Evolutionary conservation across 768 basidiomycete genomes (phyloP), one percentile per base, ranked within the genome.

Genomic region (Amanita muscaria): DNA sequence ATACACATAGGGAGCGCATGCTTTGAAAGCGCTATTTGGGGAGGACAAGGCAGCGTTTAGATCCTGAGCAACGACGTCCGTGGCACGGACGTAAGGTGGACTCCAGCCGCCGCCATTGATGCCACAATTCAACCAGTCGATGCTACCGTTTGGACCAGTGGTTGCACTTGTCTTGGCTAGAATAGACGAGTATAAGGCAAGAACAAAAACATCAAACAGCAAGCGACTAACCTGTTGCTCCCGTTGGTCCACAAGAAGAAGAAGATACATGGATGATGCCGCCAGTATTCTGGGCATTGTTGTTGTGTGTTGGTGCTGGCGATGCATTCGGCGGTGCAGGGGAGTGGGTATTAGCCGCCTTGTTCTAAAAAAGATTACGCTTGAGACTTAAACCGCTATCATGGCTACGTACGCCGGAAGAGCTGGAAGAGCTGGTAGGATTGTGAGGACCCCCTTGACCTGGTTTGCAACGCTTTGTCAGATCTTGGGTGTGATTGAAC

Each of bases 81-180:
- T 42, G 8, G 85, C 53, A 6, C 59, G 59, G 45, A 92, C 62
- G 45, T 60, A 57, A 12, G 88, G 85, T 14, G 90, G 88, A 38
- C 62, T 73, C 89, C 89, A 92, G 23, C 83, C 83, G 25, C 57
- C 56, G 24, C 52, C 56, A 34, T 72, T 65, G 44, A 91, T 59
- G 33, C 86, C 88, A 55, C 88, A 91, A 64, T 86, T 88, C 52
- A 90, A 60, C 75, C 80, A 90, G 43, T 76, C 67, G 38, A 85
- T 77, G 55, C 68, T 59, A n/a, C 83, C 83, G 55, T 86, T 86
- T 14, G 83, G 83, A 14, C 85, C 85, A 31, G 64, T 62, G 19
- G 66, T 61, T 5, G 59, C 53, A 3, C 74, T 79, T 49, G 70
- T 63, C 31, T 74, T 47, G 53, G 53, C 81, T 84, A 54, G 41